Evolutionary conservation across 1,284 basidiomycete species (phyloP), one percentile per base, ranked within the genome.

Genomic region (Grifola frondosa): DNA sequence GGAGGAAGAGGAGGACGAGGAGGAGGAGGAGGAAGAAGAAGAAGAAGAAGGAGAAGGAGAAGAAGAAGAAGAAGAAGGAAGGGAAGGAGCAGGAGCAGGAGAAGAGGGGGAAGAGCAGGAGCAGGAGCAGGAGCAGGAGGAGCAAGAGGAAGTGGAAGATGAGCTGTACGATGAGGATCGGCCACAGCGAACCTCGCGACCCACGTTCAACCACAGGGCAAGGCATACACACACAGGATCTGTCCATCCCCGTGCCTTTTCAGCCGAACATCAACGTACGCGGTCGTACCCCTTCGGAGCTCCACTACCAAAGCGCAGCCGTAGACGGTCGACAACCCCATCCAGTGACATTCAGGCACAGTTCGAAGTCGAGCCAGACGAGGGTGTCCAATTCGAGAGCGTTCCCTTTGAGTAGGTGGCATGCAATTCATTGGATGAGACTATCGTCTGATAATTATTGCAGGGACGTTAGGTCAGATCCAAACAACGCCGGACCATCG

Each of bases 401-500:
- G n/a, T n/a, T n/a, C n/a, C n/a, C n/a, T n/a, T n/a, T n/a, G n/a
- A n/a, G n/a, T n/a, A n/a, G 30, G 37, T 44, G 30, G 22, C 26
- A 11, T 25, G 38, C 31, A 4, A 20, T 6, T 39, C n/a, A 12
- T 3, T 36, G 11, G n/a, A 13, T 19, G 5, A 15, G 5, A 8
- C 2, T 41, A 9, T 13, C 6, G 23, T n/a, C 13, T n/a, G 4
- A 21, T 11, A n/a, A 9, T 21, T n/a, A 34, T 28, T n/a, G 8
- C 5, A 20, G 21, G 20, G 34, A 44, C 12, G 6, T 13, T 15
- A 30, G 31, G 3, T 48, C 54, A 3, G 44, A 41, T 5, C 35
- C 44, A 12, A 40, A 46, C 8, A 36, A 45, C 12, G 54, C 48
- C 3, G 53, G 51, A 10, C 56, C 56, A 3, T 55, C 56, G 2